Base-by-base conservation (phyloP, 192 early-diverging fungal species). In the Gamsiella multidivaricata region DNA sequence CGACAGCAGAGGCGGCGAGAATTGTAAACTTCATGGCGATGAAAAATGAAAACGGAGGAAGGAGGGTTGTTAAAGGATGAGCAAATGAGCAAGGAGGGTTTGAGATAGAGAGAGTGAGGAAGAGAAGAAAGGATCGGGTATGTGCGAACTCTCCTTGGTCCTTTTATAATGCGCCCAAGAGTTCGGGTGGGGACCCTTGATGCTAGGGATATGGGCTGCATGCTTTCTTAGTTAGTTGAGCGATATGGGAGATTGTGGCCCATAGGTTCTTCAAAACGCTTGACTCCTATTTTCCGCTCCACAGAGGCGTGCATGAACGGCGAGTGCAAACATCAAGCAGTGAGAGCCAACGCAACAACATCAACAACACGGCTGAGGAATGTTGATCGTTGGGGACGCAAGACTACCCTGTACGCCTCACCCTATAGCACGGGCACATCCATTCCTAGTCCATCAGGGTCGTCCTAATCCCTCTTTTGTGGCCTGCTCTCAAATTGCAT, bases 21-120 rank as follows among this genome's bases (percentile, higher is more conserved):
- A 60, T 36, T 14, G 63, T 45, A 56, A 74, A 65, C 50, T 74
- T 74, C 71, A 74, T 74, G 34, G 20, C 47, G 33, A 52, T 28
- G 6, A 47, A 15, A 26, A 37, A 12, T 39, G 8, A 20, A 18
- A 61, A 26, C 3, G 41, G 45, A n/a, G 45, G 17, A 18, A 12
- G 12, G 9, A 46, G 45, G 45, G 45, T 12, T 14, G 29, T 26
- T 22, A 25, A 22, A 54, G 33, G 20, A 36, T 17, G 23, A 37
- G 36, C 5, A 52, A 18, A 41, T 39, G 37, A 39, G 37, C 37
- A 5, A 5, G 37, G 37, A 39, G 37, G 37, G 5, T 39, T 39
- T 9, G 11, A 18, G 43, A 57, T 5, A 41, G 20, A 42, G 34
- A 57, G 33, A 39, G 36, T 3, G 14, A 29, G 28, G 14, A 15